Conservation (phyloP, 225 moss, liverwort and hornwort species). For the Rhytidiadelphus loreus region DNA sequence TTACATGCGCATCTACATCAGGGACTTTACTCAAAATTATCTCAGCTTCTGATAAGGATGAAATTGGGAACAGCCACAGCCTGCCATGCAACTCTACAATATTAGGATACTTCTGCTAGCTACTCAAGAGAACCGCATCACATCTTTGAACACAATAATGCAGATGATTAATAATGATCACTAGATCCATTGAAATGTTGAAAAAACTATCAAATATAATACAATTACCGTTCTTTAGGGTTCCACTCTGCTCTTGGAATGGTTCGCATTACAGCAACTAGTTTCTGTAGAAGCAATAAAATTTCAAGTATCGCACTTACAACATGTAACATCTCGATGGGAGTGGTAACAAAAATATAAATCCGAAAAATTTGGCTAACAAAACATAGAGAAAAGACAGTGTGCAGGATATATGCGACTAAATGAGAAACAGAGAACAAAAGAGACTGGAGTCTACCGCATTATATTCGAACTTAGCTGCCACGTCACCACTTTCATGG, state of each 20-base stretch:
- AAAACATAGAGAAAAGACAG: neutral
- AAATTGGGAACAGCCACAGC: constrained; percentile 83
- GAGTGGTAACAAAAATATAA: neutral
- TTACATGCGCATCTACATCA: constrained; percentile 53
- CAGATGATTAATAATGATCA: neutral
- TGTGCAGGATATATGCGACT: neutral
- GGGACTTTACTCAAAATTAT: constrained; percentile 33
- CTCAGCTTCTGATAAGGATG: constrained; percentile 67
- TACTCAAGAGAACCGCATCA: neutral
- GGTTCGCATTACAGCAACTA: constrained; percentile 55
- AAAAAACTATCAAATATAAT: neutral
- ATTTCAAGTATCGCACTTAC: neutral
- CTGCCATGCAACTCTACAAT: constrained; percentile 26
- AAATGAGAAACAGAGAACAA: neutral
- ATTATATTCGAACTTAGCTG: constrained; percentile 83
- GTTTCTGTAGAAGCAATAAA: constrained; percentile 38
- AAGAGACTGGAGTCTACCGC: constrained; percentile 15
- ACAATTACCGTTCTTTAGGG: constrained; percentile 56
- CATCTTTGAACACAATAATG: neutral
- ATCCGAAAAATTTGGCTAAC: neutral
- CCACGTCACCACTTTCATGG: constrained; percentile 72
- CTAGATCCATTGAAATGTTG: neutral
- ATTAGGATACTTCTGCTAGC: neutral
- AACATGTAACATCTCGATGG: neutral
- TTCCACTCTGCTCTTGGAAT: constrained; percentile 74